These are phyloP conservation scores for Talaromyces amestolkiae DNA, from an alignment of 2,329 filamentous ascomycete species.

Conservation along the genomic window DNA sequence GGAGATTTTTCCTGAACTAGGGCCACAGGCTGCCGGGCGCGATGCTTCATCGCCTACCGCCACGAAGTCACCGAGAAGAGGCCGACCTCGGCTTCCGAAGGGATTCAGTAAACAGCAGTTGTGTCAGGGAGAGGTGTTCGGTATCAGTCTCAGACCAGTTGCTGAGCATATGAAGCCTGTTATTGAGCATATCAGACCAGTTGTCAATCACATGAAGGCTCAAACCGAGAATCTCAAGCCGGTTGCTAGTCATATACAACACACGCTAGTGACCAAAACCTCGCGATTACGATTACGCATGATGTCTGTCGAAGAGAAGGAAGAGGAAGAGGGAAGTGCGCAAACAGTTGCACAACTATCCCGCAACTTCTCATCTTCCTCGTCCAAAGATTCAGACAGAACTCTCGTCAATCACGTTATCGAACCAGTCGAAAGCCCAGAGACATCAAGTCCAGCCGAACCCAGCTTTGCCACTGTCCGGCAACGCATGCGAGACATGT, in stretches of 20 bases:
- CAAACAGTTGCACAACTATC: not conserved
- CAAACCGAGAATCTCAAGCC: slow-evolving; percentile 29
- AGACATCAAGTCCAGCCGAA: not conserved
- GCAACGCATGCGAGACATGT: slow-evolving; percentile 15
- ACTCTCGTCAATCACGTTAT: not conserved
- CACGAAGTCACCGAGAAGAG: not conserved
- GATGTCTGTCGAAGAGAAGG: not conserved
- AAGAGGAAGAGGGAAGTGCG: not conserved
- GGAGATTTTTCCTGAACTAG: slow-evolving; percentile 42
- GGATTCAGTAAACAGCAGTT: slow-evolving; percentile 19
- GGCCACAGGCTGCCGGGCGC: slow-evolving; percentile 26
- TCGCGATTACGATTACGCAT: slow-evolving; percentile 7
- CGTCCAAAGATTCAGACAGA: not conserved
- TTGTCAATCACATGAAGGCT: slow-evolving; percentile 10
- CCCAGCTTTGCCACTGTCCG: slow-evolving; percentile 10
- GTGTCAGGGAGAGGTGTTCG: not conserved
- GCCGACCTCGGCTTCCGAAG: slow-evolving; percentile 23
- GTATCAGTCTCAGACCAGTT: slow-evolving; percentile 32
- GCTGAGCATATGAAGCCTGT: slow-evolving; percentile 38
- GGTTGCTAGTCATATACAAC: slow-evolving; percentile 36
- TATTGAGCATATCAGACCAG: slow-evolving; percentile 22
- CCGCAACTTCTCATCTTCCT: slow-evolving; percentile 2
- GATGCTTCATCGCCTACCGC: not conserved
- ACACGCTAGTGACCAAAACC: slow-evolving; percentile 24
- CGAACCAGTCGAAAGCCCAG: not conserved